Conservation (phyloP, 768 basidiomycete genomes). For the Mycena alexandri region DNA sequence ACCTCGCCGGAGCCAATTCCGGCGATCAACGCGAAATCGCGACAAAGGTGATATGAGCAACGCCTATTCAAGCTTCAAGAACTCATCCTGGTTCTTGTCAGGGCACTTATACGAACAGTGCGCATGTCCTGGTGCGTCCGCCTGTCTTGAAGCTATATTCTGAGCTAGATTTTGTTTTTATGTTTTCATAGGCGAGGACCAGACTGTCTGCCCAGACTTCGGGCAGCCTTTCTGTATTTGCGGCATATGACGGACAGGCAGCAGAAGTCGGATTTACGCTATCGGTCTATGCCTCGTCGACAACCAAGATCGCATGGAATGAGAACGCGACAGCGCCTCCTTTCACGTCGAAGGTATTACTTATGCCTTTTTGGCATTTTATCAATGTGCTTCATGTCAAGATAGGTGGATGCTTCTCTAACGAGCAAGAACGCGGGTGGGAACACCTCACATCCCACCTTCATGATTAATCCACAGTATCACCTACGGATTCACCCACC, state of each 20-base stretch:
- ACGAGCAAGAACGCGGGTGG: slow-evolving; percentile 85
- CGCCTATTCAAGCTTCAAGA: background rate
- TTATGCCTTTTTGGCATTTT: background rate
- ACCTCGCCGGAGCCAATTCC: slow-evolving; percentile 41
- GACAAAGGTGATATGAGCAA: slow-evolving; percentile 48
- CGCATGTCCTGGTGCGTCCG: slow-evolving; percentile 58
- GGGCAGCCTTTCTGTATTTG: slow-evolving; percentile 65
- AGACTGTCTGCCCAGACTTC: slow-evolving; percentile 51
- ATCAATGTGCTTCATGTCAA: background rate
- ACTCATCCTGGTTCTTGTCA: slow-evolving; percentile 33
- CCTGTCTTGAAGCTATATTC: background rate
- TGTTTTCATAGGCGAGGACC: slow-evolving; percentile 48
- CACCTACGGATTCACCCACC: slow-evolving; percentile 68
- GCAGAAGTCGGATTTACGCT: slow-evolving; percentile 76
- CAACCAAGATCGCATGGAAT: slow-evolving; percentile 60
- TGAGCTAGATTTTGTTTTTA: background rate
- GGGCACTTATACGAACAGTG: slow-evolving; percentile 68
- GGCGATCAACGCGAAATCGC: slow-evolving; percentile 50
- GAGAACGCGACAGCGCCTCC: slow-evolving; percentile 53
- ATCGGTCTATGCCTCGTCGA: slow-evolving; percentile 64
- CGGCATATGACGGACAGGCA: slow-evolving; percentile 78
- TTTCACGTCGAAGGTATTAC: slow-evolving; percentile 55
- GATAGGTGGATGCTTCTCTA: slow-evolving; percentile 71
- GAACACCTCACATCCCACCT: slow-evolving; percentile 82
- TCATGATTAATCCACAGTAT: slow-evolving; percentile 94